These are phyloP conservation scores for Lojkania enalia DNA, from an alignment of 2,329 filamentous ascomycete genomes.

Conservation along the genomic window DNA sequence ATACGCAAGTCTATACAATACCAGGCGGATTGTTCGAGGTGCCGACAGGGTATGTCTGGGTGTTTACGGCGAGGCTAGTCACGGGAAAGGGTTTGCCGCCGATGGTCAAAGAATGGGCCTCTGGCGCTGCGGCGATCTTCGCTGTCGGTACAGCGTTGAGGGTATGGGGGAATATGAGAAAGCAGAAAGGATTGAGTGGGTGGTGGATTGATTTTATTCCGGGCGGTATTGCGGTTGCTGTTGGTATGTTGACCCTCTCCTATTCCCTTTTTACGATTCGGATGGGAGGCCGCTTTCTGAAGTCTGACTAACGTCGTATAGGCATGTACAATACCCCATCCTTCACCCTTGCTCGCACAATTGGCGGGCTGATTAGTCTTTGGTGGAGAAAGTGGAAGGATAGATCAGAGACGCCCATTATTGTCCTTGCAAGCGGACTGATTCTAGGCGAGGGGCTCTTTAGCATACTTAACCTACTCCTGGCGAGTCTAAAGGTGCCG, in stretches of 20 bases:
- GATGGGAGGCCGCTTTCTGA: too few relatives aligned
- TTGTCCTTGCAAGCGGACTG: slow-evolving; percentile 86
- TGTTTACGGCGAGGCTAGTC: slow-evolving; percentile 91
- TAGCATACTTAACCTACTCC: slow-evolving; percentile 83
- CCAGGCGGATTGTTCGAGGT: slow-evolving; percentile 91
- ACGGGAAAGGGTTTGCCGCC: slow-evolving; percentile 85
- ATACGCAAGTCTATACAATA: slow-evolving; percentile 86
- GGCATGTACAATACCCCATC: slow-evolving; percentile 98
- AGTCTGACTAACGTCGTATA: slow-evolving; percentile 31
- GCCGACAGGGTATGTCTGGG: slow-evolving; percentile 94
- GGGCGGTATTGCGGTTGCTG: slow-evolving; percentile 92
- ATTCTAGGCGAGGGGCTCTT: slow-evolving; percentile 91
- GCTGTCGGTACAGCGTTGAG: slow-evolving; percentile 70
- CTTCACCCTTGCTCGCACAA: slow-evolving; percentile 85
- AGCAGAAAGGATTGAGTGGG: slow-evolving; percentile 36
- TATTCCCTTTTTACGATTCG: too few relatives aligned
- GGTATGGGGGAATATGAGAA: slow-evolving; percentile 46
- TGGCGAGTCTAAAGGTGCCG: slow-evolving; percentile 77
- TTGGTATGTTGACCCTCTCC: slow-evolving; percentile 66
- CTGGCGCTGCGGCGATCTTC: slow-evolving; percentile 75
- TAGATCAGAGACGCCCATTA: slow-evolving; percentile 71
- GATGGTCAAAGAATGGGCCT: slow-evolving; percentile 80
- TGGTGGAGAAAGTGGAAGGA: slow-evolving; percentile 68
- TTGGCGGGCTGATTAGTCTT: slow-evolving; percentile 76
- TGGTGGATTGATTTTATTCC: slow-evolving; percentile 78